Evolutionary conservation across 306 rosid genomes (phyloP).

Genomic region (Fagus sylvatica): DNA sequence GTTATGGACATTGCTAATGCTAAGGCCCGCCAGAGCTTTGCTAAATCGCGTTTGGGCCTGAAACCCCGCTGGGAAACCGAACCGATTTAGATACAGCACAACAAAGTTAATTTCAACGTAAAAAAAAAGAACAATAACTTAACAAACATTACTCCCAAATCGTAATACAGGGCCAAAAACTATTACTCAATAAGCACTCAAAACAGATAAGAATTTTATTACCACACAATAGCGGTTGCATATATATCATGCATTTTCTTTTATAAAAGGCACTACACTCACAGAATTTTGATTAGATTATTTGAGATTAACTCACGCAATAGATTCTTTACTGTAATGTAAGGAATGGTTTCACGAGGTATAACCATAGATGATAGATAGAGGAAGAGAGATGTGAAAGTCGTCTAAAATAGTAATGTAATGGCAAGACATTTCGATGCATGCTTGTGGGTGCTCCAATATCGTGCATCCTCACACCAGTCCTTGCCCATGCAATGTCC

Average conservation of each 20-base stretch:
- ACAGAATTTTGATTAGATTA: not conserved
- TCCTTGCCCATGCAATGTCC: conserved; percentile 13
- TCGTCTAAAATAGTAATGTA: not conserved
- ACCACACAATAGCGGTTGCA: not conserved
- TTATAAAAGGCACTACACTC: not conserved
- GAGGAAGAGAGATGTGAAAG: not conserved
- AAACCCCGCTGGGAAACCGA: too few species aligned
- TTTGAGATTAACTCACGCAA: not conserved
- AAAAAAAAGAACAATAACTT: too few species aligned
- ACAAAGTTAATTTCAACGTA: too few species aligned
- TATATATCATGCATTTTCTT: too few species aligned
- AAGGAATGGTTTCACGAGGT: not conserved
- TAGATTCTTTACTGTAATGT: not conserved
- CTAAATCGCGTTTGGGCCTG: too few species aligned
- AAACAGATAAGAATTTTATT: not conserved
- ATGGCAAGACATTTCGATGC: not conserved
- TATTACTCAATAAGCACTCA: not conserved
- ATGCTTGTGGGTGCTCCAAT: not conserved
- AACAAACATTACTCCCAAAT: too few species aligned
- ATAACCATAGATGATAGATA: not conserved
- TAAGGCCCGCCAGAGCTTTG: too few species aligned
- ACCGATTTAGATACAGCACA: too few species aligned
- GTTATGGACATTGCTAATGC: too few species aligned
- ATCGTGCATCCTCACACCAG: not conserved
- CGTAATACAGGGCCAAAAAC: not conserved